Base-by-base conservation (phyloP, 1,284 basidiomycete species). In the Melampsora larici-populina region DNA sequence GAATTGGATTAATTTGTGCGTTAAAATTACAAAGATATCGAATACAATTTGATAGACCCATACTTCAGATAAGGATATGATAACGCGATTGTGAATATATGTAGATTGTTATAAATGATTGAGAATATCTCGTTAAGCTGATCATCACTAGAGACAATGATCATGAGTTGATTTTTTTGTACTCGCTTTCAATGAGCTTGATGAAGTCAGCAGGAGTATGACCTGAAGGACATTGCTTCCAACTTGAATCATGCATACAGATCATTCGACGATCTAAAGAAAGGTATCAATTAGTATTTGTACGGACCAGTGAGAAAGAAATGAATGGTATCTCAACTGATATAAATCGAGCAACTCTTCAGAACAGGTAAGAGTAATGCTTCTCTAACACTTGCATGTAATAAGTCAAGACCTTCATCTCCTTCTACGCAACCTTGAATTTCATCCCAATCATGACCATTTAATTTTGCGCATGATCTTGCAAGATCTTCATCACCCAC, bases 321-420 rank as follows among this genome's bases (percentile, higher is more conserved):
- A 29, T 51, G 9, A 24, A 58, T 58, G 55, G 18, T 17, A 29
- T 51, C 71, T 74, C 11, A 64, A 46, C 79, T 78, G n/a, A 82
- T 74, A 17, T 81, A 24, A 24, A 82, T 58, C 21, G 81, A 79
- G 43, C 81, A 81, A 21, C 80, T 80, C 76, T 81, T 82, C 21
- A 55, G 51, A 13, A 81, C 71, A 0, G 51, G 69, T 9, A 80
- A 63, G 31, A 63, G 26, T 11, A 63, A 21, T n/a, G 79, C 70
- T 13, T 58, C 46, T 46, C 60, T 13, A 7, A 81, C 72, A 26
- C 79, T 80, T 2, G 67, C 15, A 7, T 65, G 63, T 24, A 81
- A 70, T 1, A 82, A 58, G 13, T 63, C 2, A 0, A 29, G 58
- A 11, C 82, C 82, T 26, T 80, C 46, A 24, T 46, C 18, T 8